These are phyloP conservation scores for Cystobasidium pallidum DNA, from an alignment of 1,284 basidiomycete species.

Conservation along the genomic window DNA sequence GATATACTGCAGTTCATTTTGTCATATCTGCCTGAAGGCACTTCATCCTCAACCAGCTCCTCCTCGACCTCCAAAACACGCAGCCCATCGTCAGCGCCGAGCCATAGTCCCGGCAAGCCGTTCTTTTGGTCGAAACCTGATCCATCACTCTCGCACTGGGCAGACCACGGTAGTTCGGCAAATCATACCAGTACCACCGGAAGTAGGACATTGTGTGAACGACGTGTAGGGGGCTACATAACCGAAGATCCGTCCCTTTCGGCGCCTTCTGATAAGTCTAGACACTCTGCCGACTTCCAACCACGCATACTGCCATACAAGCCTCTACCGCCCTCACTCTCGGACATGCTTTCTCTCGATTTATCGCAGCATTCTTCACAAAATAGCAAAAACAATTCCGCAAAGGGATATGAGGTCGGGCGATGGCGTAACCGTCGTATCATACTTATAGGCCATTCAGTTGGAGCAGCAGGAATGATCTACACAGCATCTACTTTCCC, in stretches of 20 bases:
- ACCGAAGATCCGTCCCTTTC: conserved; percentile 29
- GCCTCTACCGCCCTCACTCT: conserved; percentile 7
- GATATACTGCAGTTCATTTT: conserved; percentile 74
- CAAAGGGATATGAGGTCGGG: conserved; percentile 58
- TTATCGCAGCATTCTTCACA: conserved; percentile 16
- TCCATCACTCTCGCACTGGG: conserved; percentile 33
- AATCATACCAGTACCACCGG: not conserved
- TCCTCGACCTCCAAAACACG: not conserved
- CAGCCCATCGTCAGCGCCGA: conserved; percentile 14
- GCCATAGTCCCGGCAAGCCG: not conserved
- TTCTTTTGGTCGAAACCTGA: conserved; percentile 33
- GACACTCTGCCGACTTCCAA: not conserved
- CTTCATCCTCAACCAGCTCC: not conserved
- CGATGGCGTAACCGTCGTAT: conserved; percentile 55
- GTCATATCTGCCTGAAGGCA: conserved; percentile 62
- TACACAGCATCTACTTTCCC: conserved; percentile 62
- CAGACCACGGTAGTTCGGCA: not conserved
- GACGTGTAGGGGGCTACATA: conserved; percentile 34
- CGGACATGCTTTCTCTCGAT: conserved; percentile 43
- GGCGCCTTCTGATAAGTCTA: not conserved
- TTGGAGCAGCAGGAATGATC: conserved; percentile 65
- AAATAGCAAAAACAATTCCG: conserved; percentile 10
- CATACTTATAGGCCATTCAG: conserved; percentile 77
- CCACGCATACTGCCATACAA: conserved; percentile 3
- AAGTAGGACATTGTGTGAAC: not conserved